These are phyloP conservation scores for Dactylellina haptotyla DNA, from an alignment of 2,329 filamentous ascomycete genomes.

Conservation along the genomic window DNA sequence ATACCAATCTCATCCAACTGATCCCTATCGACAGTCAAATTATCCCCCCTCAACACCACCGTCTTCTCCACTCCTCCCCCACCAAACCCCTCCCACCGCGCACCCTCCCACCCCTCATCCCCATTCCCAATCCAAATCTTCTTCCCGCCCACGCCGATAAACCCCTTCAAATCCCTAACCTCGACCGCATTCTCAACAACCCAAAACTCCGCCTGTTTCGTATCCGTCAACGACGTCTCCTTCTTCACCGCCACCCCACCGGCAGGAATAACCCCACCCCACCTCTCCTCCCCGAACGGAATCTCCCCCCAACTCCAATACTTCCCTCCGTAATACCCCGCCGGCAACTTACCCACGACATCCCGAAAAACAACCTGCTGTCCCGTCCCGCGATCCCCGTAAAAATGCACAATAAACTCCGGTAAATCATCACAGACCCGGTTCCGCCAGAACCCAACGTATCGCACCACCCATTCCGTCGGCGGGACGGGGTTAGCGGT, in stretches of 20 bases:
- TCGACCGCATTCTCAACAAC: constrained; percentile 15
- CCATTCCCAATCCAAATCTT: neutral
- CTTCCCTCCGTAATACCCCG: neutral
- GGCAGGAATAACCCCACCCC: constrained; percentile 6
- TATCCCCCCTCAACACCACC: neutral
- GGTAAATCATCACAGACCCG: constrained; percentile 14
- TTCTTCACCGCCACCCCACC: constrained; percentile 8
- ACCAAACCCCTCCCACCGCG: constrained; percentile 16
- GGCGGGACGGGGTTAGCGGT: neutral
- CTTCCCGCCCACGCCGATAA: neutral
- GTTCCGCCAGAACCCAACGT: constrained; percentile 32
- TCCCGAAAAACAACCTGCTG: neutral
- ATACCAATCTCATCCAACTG: constrained; percentile 12
- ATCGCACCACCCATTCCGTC: neutral
- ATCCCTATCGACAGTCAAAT: too few species aligned
- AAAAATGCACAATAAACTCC: constrained; percentile 15
- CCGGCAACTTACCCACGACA: neutral
- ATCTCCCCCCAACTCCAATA: constrained; percentile 38
- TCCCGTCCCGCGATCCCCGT: neutral
- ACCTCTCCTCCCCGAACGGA: neutral
- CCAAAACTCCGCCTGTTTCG: neutral
- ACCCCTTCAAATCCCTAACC: constrained; percentile 1
- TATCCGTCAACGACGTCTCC: neutral
- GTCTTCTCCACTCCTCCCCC: neutral
- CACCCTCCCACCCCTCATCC: neutral